Conservation (phyloP, 1,284 basidiomycete genomes). For the Anthracocystis walkeri region DNA sequence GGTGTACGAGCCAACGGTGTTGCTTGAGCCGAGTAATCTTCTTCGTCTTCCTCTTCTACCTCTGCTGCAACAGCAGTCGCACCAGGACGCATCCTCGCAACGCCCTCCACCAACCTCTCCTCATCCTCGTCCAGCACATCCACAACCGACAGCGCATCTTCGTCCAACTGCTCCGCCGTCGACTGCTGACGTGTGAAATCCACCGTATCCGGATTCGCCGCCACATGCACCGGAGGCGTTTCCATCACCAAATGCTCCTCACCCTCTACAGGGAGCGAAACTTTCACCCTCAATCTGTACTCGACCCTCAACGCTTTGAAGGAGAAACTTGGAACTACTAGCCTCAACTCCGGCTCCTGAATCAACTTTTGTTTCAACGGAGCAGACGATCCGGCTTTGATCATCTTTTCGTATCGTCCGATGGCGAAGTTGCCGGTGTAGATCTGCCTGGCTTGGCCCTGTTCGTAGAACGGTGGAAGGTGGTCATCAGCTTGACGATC, state of each 20-base stretch:
- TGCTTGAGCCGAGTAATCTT: conserved; percentile 43
- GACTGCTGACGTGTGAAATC: conserved; percentile 40
- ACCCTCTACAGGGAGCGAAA: conserved; percentile 21
- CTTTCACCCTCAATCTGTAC: conserved; percentile 41
- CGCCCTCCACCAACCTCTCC: conserved; percentile 35
- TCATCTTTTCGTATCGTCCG: conserved; percentile 49
- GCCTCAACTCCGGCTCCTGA: conserved; percentile 36
- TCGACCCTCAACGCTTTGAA: conserved; percentile 51
- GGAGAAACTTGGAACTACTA: conserved; percentile 50
- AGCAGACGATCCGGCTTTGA: conserved; percentile 37
- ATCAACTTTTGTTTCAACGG: conserved; percentile 38
- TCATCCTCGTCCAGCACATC: conserved; percentile 50
- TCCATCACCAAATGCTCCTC: conserved; percentile 35
- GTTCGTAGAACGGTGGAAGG: conserved; percentile 51
- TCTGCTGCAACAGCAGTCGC: conserved; percentile 6
- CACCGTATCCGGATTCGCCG: conserved; percentile 50
- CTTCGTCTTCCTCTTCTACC: conserved; percentile 23
- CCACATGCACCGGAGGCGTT: conserved; percentile 46
- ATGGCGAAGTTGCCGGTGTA: conserved; percentile 53
- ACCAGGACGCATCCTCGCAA: neutral
- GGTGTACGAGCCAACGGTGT: conserved; percentile 46
- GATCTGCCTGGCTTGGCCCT: conserved; percentile 32
- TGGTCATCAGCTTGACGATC: conserved; percentile 43
- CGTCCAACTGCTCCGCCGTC: conserved; percentile 26
- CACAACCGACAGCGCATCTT: conserved; percentile 36